phyloP scores from a whole-genome alignment of 2,329 filamentous ascomycete genomes.

The Cryphonectria naterciae region DNA sequence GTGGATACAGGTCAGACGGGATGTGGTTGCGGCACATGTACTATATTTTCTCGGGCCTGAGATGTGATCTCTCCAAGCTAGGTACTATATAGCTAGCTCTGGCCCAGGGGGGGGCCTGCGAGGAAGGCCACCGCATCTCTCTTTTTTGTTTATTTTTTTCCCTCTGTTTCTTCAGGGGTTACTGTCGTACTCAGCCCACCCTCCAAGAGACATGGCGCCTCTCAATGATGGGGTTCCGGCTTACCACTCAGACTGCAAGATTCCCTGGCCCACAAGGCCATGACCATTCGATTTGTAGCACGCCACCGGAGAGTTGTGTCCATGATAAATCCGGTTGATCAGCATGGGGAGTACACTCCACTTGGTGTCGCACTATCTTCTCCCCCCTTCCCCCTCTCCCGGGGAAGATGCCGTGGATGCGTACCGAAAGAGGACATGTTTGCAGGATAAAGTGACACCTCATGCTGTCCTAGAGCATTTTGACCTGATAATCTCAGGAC shows the following conservation, averaged over 20 bases:
- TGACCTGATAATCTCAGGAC: neutral
- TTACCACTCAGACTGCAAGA: neutral
- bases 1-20: neutral
- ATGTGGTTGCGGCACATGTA: neutral
- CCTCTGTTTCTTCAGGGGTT: neutral
- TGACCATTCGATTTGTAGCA: neutral
- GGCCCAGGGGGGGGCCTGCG: neutral
- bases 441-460: neutral
- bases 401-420: neutral
- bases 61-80: neutral
- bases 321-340: neutral
- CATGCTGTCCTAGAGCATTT: neutral
- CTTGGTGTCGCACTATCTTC: slow-evolving; percentile 2
- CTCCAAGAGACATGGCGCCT: neutral
- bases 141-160: neutral
- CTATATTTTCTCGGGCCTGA: neutral
- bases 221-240: neutral
- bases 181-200: neutral
- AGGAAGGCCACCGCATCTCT: neutral
- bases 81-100: neutral
- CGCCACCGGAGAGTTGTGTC: neutral
- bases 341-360: slow-evolving; percentile 1
- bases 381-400: neutral
- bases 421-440: neutral
- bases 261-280: neutral